Conservation (phyloP, 139 green algal genomes). For the Nannochloris sp. region DNA sequence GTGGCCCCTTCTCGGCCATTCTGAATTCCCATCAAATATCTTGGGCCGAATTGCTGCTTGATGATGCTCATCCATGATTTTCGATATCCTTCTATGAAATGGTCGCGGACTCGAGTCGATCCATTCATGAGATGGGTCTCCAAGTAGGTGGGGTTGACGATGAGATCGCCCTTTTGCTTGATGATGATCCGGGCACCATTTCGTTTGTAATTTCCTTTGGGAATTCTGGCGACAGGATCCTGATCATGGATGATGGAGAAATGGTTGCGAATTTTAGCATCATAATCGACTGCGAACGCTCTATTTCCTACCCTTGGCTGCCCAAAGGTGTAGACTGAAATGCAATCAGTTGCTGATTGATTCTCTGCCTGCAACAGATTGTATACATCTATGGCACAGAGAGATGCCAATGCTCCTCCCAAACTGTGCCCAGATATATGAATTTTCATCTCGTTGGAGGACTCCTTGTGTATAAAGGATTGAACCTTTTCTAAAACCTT, state of each 20-base stretch:
- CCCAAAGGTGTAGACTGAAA: slow-evolving; percentile 41
- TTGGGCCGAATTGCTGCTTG: slow-evolving; percentile 11
- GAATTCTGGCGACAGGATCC: slow-evolving; percentile 16
- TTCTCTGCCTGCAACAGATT: background rate
- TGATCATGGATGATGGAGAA: slow-evolving; percentile 47
- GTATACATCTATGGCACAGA: slow-evolving; percentile 20
- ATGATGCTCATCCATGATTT: slow-evolving; percentile 2
- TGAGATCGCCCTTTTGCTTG: slow-evolving; percentile 33
- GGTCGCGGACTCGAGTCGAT: slow-evolving; percentile 2
- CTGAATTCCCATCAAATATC: background rate
- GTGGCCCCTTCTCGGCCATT: slow-evolving; percentile 8
- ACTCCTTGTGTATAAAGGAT: background rate
- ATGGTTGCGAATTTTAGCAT: slow-evolving; percentile 31
- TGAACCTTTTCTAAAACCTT: slow-evolving; percentile 1
- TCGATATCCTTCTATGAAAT: slow-evolving; percentile 10
- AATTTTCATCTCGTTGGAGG: background rate
- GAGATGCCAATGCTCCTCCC: slow-evolving; percentile 34
- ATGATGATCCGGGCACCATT: slow-evolving; percentile 38
- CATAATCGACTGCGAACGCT: slow-evolving; percentile 43
- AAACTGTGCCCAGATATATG: slow-evolving; percentile 32
- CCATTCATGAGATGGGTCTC: slow-evolving; percentile 14
- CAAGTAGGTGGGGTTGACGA: slow-evolving; percentile 30
- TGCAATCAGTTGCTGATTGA: background rate
- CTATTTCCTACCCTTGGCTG: slow-evolving; percentile 49
- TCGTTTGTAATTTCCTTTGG: slow-evolving; percentile 42